A percentile compares a stretch with the other conserved stretches of the same genome.
Conservation (phyloP, 768 basidiomycete species). For the Tylopilus plumbeoviolaceoides region DNA sequence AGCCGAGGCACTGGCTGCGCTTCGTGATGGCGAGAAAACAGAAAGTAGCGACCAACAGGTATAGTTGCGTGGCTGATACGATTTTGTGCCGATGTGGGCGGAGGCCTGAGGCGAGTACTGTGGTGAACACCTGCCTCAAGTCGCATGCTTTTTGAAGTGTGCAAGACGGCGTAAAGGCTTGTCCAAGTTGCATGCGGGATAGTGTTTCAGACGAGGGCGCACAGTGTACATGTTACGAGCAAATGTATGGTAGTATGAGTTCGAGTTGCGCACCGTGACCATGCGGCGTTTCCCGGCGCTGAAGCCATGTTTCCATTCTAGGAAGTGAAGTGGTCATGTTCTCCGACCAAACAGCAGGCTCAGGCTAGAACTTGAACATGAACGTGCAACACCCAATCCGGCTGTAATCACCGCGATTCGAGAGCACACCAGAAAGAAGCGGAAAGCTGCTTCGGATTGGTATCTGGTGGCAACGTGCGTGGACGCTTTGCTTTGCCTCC, state of each 20-base stretch:
- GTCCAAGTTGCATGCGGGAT: no score
- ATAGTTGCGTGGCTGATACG: neutral
- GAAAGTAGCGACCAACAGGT: neutral
- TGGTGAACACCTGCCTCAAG: no score
- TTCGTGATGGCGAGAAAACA: neutral
- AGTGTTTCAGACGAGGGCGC: no score
- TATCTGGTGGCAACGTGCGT: neutral
- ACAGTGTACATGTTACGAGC: no score
- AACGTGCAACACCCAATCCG: slow-evolving; percentile 5
- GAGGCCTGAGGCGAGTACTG: no score
- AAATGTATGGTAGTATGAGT: no score
- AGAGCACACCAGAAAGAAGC: neutral
- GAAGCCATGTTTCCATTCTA: slow-evolving; percentile 1
- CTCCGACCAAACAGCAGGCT: neutral
- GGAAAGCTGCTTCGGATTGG: no score
- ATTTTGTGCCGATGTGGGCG: no score
- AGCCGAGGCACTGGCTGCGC: slow-evolving; percentile 32
- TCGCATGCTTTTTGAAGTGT: no score
- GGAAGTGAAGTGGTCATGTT: neutral
- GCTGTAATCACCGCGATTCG: slow-evolving; percentile 15
- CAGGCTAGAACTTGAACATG: slow-evolving; percentile 2
- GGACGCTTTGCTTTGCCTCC: neutral
- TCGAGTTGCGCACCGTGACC: no score
- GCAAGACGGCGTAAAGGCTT: no score
- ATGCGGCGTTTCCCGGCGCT: no score